Evolutionary conservation across 306 rosid genomes (phyloP), one percentile per base, ranked within the genome.

Genomic region (Lathyrus aphaca): DNA sequence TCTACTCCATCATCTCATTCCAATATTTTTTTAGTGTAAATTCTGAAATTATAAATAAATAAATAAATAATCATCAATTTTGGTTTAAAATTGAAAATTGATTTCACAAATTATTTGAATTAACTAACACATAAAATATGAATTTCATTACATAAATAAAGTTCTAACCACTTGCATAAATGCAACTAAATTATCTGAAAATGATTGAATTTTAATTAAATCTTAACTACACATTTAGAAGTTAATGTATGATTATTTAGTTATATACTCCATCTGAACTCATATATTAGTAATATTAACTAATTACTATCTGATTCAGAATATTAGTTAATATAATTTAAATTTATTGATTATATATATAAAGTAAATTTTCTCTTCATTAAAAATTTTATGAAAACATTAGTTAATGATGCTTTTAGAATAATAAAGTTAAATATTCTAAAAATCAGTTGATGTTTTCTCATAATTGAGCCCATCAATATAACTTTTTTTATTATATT

Each of bases 1-100:
- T 49, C 13, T 58, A 19, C 6, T 43, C 72, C 67, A 71, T 25
- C 77, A 77, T 43, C 46, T 77, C 81, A 32, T 44, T 71, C 76
- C 72, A 77, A 44, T 54, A 54, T 11, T 4, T 64, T 45, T 64
- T 71, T 16, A 77, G 73, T 0, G 45, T 64, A 64, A 57, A 77
- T 21, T 71, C 77, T 77, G 73, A 40, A 64, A 54, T 35, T 55
- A 44, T 44, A 10, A 19, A 19, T 19, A 5, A 67, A 39, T 16
- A 23, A 32, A 32, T 13, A 44, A 54, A 8, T 19, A 0, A 37
- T 42, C 10, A 68, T 75, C 27, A 53, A 21, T 10, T 7, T 51
- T 10, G 0, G 30, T 17, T 49, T 49, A 17, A 19, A 19, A 21
- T 13, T 19, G 0, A 18, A 49, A 55, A 76, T 16, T n/a, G 0